Conservation (phyloP, 345 rosid genomes). For the Salix arbutifolia region DNA sequence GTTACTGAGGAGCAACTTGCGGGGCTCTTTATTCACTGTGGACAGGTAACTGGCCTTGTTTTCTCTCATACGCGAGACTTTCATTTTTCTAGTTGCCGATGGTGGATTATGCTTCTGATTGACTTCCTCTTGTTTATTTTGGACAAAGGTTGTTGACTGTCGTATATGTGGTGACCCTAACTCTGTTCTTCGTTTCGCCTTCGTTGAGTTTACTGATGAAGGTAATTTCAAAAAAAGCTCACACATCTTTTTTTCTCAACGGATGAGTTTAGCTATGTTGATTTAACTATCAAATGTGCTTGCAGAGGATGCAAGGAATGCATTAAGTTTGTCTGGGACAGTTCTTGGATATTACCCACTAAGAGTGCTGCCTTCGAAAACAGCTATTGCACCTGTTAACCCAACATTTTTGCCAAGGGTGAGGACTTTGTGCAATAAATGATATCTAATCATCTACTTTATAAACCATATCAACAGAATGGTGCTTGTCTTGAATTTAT, state of each 20-base stretch:
- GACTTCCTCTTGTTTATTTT: background rate
- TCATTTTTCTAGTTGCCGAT: background rate
- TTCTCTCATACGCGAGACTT: background rate
- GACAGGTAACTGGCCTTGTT: constrained; percentile 49
- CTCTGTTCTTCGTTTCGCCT: constrained; percentile 91
- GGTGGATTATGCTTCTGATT: background rate
- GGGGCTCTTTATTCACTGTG: constrained; percentile 68
- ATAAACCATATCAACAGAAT: background rate
- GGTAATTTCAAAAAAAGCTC: constrained; percentile 43
- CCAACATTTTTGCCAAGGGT: constrained; percentile 96
- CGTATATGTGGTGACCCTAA: constrained; percentile 95
- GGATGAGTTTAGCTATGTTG: background rate
- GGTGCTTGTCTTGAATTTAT: constrained; percentile 1
- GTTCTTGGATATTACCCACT: constrained; percentile 92
- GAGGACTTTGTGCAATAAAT: constrained; percentile 22
- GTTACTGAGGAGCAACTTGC: constrained; percentile 97
- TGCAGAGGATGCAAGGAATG: constrained; percentile 84
- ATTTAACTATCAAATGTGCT: constrained; percentile 25
- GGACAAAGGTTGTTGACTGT: constrained; percentile 42
- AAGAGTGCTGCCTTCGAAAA: constrained; percentile 93
- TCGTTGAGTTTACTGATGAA: constrained; percentile 88
- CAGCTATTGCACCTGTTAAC: constrained; percentile 99
- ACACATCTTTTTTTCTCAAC: constrained; percentile 10
- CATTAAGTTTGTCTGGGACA: constrained; percentile 82
- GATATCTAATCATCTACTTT: background rate